phyloP scores from a whole-genome alignment of 306 rosid genomes.

The Vachellia pachyceras region DNA sequence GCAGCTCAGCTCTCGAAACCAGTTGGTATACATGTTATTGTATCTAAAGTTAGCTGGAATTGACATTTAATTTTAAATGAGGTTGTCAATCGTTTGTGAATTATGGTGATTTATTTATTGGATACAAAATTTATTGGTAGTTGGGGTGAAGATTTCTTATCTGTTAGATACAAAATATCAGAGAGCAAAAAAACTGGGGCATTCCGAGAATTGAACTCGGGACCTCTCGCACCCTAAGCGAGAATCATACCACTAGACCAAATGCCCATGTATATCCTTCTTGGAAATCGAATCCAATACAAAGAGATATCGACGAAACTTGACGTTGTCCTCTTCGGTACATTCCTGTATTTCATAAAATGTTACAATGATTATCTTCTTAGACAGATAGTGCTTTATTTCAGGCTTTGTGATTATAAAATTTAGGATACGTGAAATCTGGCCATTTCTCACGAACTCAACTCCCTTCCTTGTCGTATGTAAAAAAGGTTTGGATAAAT shows the following conservation, averaged over 20 bases:
- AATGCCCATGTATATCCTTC: too few relatives aligned
- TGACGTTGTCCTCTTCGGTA: background rate
- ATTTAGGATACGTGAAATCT: background rate
- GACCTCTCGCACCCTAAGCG: too few relatives aligned
- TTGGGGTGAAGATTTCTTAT: background rate
- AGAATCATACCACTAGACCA: too few relatives aligned
- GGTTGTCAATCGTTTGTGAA: constrained; percentile 3
- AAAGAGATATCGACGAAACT: too few relatives aligned
- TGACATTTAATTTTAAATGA: constrained; percentile 20
- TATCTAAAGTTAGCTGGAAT: constrained; percentile 31
- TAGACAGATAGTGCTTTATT: background rate
- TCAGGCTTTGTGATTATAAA: background rate
- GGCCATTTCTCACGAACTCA: too few relatives aligned
- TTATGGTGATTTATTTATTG: background rate
- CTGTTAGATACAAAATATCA: too few relatives aligned
- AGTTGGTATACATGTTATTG: constrained; percentile 35
- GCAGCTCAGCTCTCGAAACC: constrained; percentile 4
- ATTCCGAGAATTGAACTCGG: constrained; percentile 34
- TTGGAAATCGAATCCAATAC: too few relatives aligned
- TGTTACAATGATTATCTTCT: background rate
- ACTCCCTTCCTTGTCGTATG: too few relatives aligned
- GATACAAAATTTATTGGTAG: too few relatives aligned
- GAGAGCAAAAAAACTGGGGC: constrained; percentile 39
- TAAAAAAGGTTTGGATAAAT: too few relatives aligned
- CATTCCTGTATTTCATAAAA: too few relatives aligned